A percentile compares a stretch with the other conserved stretches of the same genome.
Conservation (phyloP, 352 stramenopile genomes). For the Pythium folliculosum region DNA sequence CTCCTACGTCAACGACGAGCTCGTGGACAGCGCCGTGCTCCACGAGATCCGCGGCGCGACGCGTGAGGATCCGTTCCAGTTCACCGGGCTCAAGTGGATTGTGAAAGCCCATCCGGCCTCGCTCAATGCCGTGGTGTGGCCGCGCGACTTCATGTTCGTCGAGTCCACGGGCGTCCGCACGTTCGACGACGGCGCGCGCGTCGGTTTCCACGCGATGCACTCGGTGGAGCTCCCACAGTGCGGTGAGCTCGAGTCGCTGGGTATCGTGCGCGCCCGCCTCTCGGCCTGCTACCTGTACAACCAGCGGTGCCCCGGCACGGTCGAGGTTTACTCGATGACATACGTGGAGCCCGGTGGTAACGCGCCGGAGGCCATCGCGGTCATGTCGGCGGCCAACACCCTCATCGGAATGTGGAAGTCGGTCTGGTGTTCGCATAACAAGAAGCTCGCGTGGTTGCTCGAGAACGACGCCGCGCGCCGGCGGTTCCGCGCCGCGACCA, state of each 20-base stretch:
- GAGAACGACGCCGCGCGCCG: neutral
- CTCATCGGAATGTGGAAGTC: slow-evolving; percentile 32
- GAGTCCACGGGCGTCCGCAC: slow-evolving; percentile 42
- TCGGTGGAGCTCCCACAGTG: slow-evolving; percentile 34
- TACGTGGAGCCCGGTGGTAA: slow-evolving; percentile 28
- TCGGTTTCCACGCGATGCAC: slow-evolving; percentile 43
- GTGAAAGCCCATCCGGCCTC: slow-evolving; percentile 14
- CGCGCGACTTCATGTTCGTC: slow-evolving; percentile 49
- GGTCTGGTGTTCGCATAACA: slow-evolving; percentile 31
- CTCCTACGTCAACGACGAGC: slow-evolving; percentile 28
- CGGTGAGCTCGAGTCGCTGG: neutral
- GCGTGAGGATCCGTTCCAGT: slow-evolving; percentile 23
- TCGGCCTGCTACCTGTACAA: slow-evolving; percentile 17
- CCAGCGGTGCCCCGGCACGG: slow-evolving; percentile 15
- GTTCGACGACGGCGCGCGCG: slow-evolving; percentile 36
- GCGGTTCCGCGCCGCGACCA: neutral
- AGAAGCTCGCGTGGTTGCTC: slow-evolving; percentile 32
- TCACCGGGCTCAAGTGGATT: slow-evolving; percentile 31
- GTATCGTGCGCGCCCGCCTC: slow-evolving; percentile 11
- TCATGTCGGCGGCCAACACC: slow-evolving; percentile 26
- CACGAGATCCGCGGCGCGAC: slow-evolving; percentile 46
- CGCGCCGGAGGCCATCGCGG: slow-evolving; percentile 15
- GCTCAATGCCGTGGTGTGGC: slow-evolving; percentile 28
- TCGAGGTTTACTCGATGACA: slow-evolving; percentile 34
- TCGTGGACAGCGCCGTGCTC: slow-evolving; percentile 35